Percentiles rank a stretch among this genome's conserved stretches.
These are phyloP conservation scores for Elasticomyces elasticus DNA, from an alignment of 495 filamentous ascomycete species.

Conservation along the genomic window DNA sequence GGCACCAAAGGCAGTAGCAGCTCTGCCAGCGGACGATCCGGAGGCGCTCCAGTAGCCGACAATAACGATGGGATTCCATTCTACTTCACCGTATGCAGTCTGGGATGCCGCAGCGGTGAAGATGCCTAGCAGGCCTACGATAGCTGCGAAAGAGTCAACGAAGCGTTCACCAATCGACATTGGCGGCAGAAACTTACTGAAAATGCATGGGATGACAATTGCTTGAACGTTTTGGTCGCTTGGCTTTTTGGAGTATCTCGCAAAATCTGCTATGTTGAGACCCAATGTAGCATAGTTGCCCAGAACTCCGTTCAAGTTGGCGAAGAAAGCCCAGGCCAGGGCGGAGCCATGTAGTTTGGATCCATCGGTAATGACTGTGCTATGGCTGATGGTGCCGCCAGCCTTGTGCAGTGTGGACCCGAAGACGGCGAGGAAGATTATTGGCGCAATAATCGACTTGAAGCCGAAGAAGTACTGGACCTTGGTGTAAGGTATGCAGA, in stretches of 20 bases:
- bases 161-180: neutral
- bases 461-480: constrained; percentile 43
- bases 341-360: constrained; percentile 21
- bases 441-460: constrained; percentile 33
- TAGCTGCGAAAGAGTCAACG: constrained; percentile 3
- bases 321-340: constrained; percentile 29
- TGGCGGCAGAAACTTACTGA: constrained; percentile 16
- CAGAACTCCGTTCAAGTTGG: constrained; percentile 22
- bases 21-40: constrained; percentile 17
- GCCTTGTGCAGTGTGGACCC: constrained; percentile 19
- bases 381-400: constrained; percentile 12
- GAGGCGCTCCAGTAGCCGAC: constrained; percentile 19
- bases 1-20: constrained; percentile 32
- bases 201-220: constrained; percentile 18
- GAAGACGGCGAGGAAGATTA: constrained; percentile 22
- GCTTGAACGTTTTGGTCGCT: constrained; percentile 20
- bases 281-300: constrained; percentile 24
- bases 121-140: constrained; percentile 23
- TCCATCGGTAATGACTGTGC: constrained; percentile 1
- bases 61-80: constrained; percentile 24
- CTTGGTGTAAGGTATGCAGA: constrained; percentile 42
- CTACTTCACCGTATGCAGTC: constrained; percentile 13
- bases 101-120: constrained; percentile 21
- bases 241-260: constrained; percentile 18
- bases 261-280: constrained; percentile 24